A percentile compares a stretch with the other conserved stretches of the same genome.
These are phyloP conservation scores for Didymella arachidicola DNA, from an alignment of 2,329 filamentous ascomycete genomes.

Conservation along the genomic window DNA sequence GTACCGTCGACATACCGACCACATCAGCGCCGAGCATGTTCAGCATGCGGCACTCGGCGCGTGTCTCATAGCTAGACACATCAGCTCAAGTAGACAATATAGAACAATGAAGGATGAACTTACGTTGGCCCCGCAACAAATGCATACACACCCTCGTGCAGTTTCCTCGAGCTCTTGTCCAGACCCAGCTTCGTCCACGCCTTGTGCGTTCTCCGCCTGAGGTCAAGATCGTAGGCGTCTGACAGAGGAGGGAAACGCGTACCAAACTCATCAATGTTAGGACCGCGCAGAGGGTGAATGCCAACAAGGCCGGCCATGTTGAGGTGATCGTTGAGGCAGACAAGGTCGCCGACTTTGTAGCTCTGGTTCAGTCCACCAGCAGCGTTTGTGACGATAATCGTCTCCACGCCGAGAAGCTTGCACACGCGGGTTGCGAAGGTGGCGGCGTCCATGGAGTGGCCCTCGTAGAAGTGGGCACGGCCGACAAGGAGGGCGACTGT, in stretches of 20 bases:
- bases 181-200: slow-evolving; percentile 62
- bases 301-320: slow-evolving; percentile 69
- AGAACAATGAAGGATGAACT: slow-evolving; percentile 31
- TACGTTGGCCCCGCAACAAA: slow-evolving; percentile 69
- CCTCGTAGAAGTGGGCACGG: slow-evolving; percentile 73
- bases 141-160: slow-evolving; percentile 72
- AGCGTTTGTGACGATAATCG: slow-evolving; percentile 71
- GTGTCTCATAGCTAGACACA: slow-evolving; percentile 66
- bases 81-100: slow-evolving; percentile 20
- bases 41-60: slow-evolving; percentile 70
- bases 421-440: slow-evolving; percentile 72
- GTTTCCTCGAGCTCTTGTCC: slow-evolving; percentile 56
- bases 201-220: slow-evolving; percentile 64
- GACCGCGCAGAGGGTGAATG: slow-evolving; percentile 67
- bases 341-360: slow-evolving; percentile 70
- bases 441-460: slow-evolving; percentile 67
- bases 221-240: slow-evolving; percentile 70
- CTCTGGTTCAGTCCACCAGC: slow-evolving; percentile 70
- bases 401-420: slow-evolving; percentile 67
- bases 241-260: slow-evolving; percentile 69
- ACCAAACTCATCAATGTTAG: slow-evolving; percentile 69
- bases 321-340: slow-evolving; percentile 71
- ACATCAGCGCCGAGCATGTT: slow-evolving; percentile 68
- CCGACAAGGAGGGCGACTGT: slow-evolving; percentile 70
- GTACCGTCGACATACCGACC: slow-evolving; percentile 75